Conservation (phyloP, 495 filamentous ascomycete genomes). For the Aspergillus asperescens region DNA sequence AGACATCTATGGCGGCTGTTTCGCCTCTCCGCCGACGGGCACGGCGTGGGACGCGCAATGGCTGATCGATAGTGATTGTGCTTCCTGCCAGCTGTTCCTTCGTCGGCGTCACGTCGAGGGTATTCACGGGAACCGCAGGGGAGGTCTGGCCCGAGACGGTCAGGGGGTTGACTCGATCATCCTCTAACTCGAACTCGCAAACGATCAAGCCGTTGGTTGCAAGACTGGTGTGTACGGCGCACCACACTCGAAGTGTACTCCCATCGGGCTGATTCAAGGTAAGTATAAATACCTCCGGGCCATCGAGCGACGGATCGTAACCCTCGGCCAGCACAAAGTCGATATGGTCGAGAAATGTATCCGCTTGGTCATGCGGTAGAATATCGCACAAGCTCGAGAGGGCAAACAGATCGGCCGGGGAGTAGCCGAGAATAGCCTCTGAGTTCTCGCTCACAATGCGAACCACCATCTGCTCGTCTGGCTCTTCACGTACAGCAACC, state of each 20-base stretch:
- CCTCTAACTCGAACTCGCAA: slow-evolving; percentile 88
- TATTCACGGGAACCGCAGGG: slow-evolving; percentile 64
- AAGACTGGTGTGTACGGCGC: slow-evolving; percentile 72
- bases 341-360: slow-evolving; percentile 77
- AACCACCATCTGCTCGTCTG: slow-evolving; percentile 62
- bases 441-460: slow-evolving; percentile 87
- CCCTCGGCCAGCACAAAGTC: slow-evolving; percentile 80
- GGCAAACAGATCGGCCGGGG: slow-evolving; percentile 70
- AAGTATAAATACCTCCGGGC: slow-evolving; percentile 82
- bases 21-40: slow-evolving; percentile 74
- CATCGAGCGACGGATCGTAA: slow-evolving; percentile 61
- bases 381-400: slow-evolving; percentile 75
- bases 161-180: slow-evolving; percentile 69
- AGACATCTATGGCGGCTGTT: slow-evolving; percentile 87
- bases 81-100: slow-evolving; percentile 62
- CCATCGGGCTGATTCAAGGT: slow-evolving; percentile 53
- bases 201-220: slow-evolving; percentile 66
- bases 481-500: slow-evolving; percentile 68
- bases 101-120: slow-evolving; percentile 62
- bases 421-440: slow-evolving; percentile 67
- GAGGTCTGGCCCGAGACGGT: slow-evolving; percentile 50
- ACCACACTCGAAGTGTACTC: slow-evolving; percentile 70
- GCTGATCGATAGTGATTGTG: slow-evolving; percentile 67
- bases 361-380: slow-evolving; percentile 72
- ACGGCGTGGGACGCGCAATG: slow-evolving; percentile 72